These are phyloP conservation scores for Chlorella sp. DNA, from an alignment of 139 green algal genomes.

Conservation along the genomic window DNA sequence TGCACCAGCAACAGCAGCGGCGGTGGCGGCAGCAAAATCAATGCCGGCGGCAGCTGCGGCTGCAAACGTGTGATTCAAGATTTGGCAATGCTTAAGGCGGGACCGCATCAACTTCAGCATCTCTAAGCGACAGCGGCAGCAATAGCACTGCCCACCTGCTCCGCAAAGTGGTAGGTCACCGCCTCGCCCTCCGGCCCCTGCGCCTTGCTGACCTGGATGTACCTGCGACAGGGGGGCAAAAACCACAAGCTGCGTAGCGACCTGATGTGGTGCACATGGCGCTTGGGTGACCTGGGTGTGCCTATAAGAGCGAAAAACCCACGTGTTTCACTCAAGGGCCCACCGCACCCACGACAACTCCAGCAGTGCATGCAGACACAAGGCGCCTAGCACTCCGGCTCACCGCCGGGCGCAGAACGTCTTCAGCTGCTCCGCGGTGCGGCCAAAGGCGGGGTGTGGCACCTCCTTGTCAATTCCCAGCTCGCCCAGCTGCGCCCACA, in stretches of 20 bases:
- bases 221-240: constrained; percentile 29
- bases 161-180: constrained; percentile 22
- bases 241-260: no score
- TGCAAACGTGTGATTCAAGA: no score
- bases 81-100: no score
- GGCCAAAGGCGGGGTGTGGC: constrained; percentile 33
- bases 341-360: not conserved
- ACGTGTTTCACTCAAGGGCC: no score
- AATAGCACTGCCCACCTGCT: not conserved
- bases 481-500: constrained; percentile 30
- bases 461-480: constrained; percentile 15
- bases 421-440: constrained; percentile 22
- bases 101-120: no score
- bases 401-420: not conserved
- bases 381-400: not conserved
- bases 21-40: no score
- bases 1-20: not conserved
- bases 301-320: no score
- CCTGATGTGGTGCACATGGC: no score
- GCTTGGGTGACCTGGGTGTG: no score
- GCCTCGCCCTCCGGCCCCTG: constrained; percentile 17
- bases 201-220: constrained; percentile 36
- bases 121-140: no score
- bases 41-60: no score
- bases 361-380: not conserved